Base-by-base conservation (phyloP, 2,329 filamentous ascomycete genomes). In the Talaromyces funiculosus region DNA sequence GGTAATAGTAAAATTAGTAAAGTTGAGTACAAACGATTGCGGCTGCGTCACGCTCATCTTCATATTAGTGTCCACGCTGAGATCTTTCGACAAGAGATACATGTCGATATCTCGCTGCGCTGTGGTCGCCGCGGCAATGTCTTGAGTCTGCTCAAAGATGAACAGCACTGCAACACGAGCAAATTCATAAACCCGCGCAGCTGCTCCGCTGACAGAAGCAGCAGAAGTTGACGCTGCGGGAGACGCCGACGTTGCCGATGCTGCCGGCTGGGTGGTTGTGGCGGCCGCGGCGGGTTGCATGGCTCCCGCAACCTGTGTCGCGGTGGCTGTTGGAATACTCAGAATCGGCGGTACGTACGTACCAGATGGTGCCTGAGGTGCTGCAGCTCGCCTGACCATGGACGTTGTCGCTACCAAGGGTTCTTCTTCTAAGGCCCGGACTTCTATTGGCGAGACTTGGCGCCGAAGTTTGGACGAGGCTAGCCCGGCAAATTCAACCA, bases 401-500 rank as follows among this genome's bases (percentile, higher is more conserved):
- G 56, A 24, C 18, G 1, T 26, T 20, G 40, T 18, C 20, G 60
- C 45, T 31, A 56, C 31, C 18, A 38, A 38, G n/a, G 47, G 45
- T 43, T 38, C 38, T 22, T n/a, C 4, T n/a, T 33, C 57, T 12
- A 40, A 9, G 16, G 37, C 55, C 12, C 24, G 20, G 20, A 16
- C 24, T n/a, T 53, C 33, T 9, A 53, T n/a, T n/a, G n/a, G n/a
- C n/a, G n/a, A n/a, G n/a, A n/a, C n/a, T n/a, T n/a, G n/a, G n/a
- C 31, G 72, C 29, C 71, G 51, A 54, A 40, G 69, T 55, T 66
- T 69, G 40, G 68, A 69, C 20, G 51, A 26, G 64, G 65, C 69
- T 43, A 69, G 71, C 62, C 87, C 88, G 66, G 90, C 84, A 72
- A 97, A 96, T 0, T 90, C 91, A 16, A 97, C 88, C 3, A 99